Conservation (phyloP, 495 filamentous ascomycete species). For the Hyaloscypha variabilis region DNA sequence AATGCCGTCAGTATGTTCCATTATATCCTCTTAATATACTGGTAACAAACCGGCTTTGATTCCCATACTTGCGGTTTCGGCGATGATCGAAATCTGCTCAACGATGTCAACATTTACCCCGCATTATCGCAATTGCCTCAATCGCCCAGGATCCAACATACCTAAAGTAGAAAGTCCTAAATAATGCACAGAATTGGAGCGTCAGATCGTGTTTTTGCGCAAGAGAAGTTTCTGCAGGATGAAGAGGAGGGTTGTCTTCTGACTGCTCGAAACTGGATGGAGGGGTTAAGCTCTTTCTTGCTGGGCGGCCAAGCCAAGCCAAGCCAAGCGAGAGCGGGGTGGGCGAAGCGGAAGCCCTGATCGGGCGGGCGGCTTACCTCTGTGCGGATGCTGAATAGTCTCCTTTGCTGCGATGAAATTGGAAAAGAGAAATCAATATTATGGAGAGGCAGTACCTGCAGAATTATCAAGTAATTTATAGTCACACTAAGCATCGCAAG, state of each 20-base stretch:
- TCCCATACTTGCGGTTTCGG: slow-evolving; percentile 61
- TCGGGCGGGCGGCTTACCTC: slow-evolving; percentile 6
- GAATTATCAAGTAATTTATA: background rate
- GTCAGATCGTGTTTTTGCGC: slow-evolving; percentile 22
- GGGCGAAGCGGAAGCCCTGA: background rate
- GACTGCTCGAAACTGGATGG: slow-evolving; percentile 20
- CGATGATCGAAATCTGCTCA: slow-evolving; percentile 19
- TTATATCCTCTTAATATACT: background rate
- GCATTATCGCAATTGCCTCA: slow-evolving; percentile 20
- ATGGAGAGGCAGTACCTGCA: background rate
- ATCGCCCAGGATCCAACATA: slow-evolving; percentile 16
- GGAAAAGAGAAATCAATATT: background rate
- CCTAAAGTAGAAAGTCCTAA: slow-evolving; percentile 29
- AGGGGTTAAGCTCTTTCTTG: slow-evolving; percentile 24
- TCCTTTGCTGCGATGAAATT: background rate
- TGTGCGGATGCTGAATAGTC: background rate
- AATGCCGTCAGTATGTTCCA: slow-evolving; percentile 35
- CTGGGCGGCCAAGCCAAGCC: too few relatives aligned
- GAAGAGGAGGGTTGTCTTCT: slow-evolving; percentile 28
- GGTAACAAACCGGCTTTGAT: slow-evolving; percentile 75
- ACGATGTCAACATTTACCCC: slow-evolving; percentile 28
- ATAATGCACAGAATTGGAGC: slow-evolving; percentile 21
- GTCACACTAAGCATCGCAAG: background rate
- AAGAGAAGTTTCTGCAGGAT: slow-evolving; percentile 24
- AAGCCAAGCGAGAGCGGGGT: slow-evolving; percentile 16